A percentile compares a stretch with the other conserved stretches of the same genome.
Evolutionary conservation across 805 yeast genomes (phyloP).

Genomic region (Saccharomycopsis selenospora): DNA sequence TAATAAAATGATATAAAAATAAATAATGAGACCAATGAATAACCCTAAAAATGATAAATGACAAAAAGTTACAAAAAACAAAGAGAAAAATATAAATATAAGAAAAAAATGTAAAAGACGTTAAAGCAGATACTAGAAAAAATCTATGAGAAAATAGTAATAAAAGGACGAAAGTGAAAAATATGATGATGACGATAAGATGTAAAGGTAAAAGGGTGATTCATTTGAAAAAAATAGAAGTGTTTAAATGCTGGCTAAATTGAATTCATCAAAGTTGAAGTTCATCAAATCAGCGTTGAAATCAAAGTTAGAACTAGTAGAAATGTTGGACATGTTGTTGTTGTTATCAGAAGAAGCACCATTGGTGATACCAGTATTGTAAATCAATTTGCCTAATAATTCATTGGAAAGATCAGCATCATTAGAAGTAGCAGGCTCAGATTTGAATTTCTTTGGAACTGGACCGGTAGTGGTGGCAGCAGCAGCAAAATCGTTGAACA

Average conservation of each 20-base stretch:
- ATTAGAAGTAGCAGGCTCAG: background rate
- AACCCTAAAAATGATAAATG: too few relatives aligned
- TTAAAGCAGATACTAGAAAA: too few relatives aligned
- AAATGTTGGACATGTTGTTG: background rate
- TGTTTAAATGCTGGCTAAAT: background rate
- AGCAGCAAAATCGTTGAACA: background rate
- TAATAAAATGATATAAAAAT: too few relatives aligned
- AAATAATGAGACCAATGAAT: too few relatives aligned
- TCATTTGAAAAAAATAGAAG: too few relatives aligned
- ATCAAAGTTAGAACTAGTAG: background rate
- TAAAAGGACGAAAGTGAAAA: too few relatives aligned
- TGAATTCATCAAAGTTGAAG: slow-evolving; percentile 1
- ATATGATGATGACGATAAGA: too few relatives aligned
- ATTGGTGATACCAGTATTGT: background rate
- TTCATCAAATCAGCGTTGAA: slow-evolving; percentile 1
- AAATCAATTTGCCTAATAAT: slow-evolving; percentile 1
- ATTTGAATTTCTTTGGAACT: background rate
- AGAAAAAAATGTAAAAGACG: too few relatives aligned
- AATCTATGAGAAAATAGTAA: too few relatives aligned
- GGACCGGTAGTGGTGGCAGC: background rate
- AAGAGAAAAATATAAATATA: too few relatives aligned
- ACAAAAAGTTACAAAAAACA: too few relatives aligned
- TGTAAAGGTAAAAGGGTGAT: too few relatives aligned
- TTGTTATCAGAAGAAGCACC: background rate
- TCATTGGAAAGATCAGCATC: slow-evolving; percentile 1